Conservation (phyloP, 192 early-diverging fungal species). For the Podila epicladia region DNA sequence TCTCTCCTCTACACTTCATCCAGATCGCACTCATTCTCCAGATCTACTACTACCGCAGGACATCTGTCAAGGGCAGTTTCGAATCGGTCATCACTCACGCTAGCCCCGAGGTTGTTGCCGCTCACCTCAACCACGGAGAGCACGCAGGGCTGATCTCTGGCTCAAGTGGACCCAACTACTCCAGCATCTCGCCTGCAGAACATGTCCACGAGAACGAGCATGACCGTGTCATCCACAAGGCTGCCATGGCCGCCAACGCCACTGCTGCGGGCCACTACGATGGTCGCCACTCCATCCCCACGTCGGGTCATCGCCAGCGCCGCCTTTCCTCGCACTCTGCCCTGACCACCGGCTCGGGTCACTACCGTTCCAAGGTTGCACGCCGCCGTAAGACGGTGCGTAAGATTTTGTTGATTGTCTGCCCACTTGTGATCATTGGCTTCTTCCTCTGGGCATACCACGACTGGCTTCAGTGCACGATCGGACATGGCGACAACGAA, state of each 20-base stretch:
- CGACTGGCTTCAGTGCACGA: constrained; percentile 50
- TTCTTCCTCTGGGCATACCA: constrained; percentile 43
- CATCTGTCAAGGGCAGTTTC: constrained; percentile 28
- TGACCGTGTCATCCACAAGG: constrained; percentile 46
- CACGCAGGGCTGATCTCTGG: constrained; percentile 15
- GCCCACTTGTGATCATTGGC: constrained; percentile 18
- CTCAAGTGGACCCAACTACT: constrained; percentile 13
- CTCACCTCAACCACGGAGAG: not conserved
- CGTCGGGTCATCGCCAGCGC: constrained; percentile 13
- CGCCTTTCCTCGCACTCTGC: constrained; percentile 39
- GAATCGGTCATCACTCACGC: constrained; percentile 49
- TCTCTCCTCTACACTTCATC: not conserved
- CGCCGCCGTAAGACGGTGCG: constrained; percentile 41
- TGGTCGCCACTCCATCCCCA: not conserved
- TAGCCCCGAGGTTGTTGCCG: constrained; percentile 12
- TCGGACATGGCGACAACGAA: constrained; percentile 31
- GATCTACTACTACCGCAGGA: constrained; percentile 68
- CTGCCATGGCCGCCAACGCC: constrained; percentile 45
- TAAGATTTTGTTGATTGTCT: constrained; percentile 16
- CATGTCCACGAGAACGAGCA: constrained; percentile 39
- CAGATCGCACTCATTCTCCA: constrained; percentile 67
- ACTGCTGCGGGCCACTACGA: constrained; percentile 20
- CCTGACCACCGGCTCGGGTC: constrained; percentile 26
- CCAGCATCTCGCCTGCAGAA: constrained; percentile 23
- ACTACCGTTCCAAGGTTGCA: constrained; percentile 22